Percentiles rank a stretch among this genome's conserved stretches.
These are phyloP conservation scores for Stropharia rugosoannulata DNA, from an alignment of 768 basidiomycete species.

Conservation along the genomic window DNA sequence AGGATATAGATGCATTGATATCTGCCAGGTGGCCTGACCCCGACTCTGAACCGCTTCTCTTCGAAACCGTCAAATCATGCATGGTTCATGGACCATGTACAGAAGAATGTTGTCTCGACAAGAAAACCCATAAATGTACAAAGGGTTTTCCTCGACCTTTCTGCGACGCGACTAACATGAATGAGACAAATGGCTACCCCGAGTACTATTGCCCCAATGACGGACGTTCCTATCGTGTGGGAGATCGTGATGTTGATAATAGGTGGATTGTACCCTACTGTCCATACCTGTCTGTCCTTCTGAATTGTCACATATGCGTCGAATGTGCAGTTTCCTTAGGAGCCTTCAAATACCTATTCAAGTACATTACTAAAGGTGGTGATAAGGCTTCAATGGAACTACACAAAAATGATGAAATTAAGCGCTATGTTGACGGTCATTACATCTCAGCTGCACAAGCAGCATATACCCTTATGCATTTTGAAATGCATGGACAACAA, in stretches of 20 bases:
- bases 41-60: too few species aligned
- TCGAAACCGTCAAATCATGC: too few species aligned
- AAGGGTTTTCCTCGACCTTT: too few species aligned
- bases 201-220: too few species aligned
- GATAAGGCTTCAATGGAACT: conserved; percentile 12
- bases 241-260: conserved; percentile 27
- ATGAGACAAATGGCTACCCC: too few species aligned
- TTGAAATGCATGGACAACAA: conserved; percentile 26
- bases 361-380: conserved; percentile 47
- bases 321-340: conserved; percentile 35
- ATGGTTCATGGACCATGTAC: not conserved
- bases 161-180: too few species aligned
- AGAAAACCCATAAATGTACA: too few species aligned
- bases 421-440: conserved; percentile 28
- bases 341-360: conserved; percentile 43
- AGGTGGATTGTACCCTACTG: conserved; percentile 39
- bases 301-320: conserved; percentile 38
- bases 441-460: conserved; percentile 35
- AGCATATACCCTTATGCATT: conserved; percentile 28
- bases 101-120: too few species aligned
- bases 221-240: too few species aligned
- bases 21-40: too few species aligned
- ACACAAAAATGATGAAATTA: conserved; percentile 34
- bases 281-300: conserved; percentile 33
- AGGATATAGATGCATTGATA: too few species aligned